Conservation (phyloP, 306 rosid genomes). For the Glycine latifolia region DNA sequence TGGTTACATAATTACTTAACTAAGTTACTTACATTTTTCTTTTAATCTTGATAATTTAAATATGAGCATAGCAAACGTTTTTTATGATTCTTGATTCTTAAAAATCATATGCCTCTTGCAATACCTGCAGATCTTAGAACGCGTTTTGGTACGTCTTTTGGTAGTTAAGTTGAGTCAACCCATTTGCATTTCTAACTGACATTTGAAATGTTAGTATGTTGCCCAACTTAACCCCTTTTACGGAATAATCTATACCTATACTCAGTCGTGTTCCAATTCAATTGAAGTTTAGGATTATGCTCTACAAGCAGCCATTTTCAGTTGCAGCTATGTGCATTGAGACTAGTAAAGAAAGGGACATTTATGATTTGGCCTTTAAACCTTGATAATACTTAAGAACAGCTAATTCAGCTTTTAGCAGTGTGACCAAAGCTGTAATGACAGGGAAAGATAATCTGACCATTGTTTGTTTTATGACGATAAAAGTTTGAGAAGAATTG, state of each 20-base stretch:
- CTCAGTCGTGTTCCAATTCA: constrained; percentile 9
- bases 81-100: no score
- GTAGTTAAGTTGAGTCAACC: neutral
- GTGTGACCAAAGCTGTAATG: constrained; percentile 54
- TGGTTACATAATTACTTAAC: no score
- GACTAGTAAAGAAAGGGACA: constrained; percentile 24
- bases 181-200: neutral
- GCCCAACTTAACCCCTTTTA: neutral
- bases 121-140: no score
- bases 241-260: neutral
- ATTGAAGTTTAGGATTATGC: constrained; percentile 10
- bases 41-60: no score
- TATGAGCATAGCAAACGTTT: no score
- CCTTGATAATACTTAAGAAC: constrained; percentile 45
- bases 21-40: no score
- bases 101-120: no score
- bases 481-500: constrained; percentile 42
- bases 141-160: no score
- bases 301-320: constrained; percentile 40
- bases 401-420: constrained; percentile 44
- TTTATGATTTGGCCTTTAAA: constrained; percentile 17
- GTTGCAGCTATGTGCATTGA: constrained; percentile 18
- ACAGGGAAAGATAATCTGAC: constrained; percentile 61
- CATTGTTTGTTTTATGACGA: constrained; percentile 39
- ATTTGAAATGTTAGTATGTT: neutral